Evolutionary conservation across 495 filamentous ascomycete genomes (phyloP).

Genomic region (Hyphodiscus hymeniophilus): DNA sequence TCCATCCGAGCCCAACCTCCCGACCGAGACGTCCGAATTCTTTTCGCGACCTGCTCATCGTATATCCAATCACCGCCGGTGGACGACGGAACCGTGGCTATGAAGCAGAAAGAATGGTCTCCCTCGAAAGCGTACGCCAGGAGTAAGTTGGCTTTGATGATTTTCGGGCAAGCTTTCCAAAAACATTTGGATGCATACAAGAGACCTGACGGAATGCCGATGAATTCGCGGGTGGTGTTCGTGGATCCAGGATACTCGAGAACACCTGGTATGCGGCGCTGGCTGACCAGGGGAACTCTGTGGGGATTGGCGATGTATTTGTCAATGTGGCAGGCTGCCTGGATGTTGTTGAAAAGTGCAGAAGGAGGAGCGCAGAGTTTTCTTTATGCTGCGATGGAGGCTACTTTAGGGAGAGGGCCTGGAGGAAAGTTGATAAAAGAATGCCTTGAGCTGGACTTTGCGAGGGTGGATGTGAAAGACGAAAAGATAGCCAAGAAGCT

Average conservation of each 20-base stretch:
- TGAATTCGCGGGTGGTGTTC: slow-evolving; percentile 70
- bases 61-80: slow-evolving; percentile 69
- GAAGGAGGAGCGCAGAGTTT: slow-evolving; percentile 80
- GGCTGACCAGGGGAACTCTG: slow-evolving; percentile 74
- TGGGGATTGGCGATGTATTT: slow-evolving; percentile 77
- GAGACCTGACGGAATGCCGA: slow-evolving; percentile 71
- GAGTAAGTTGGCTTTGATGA: slow-evolving; percentile 83
- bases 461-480: slow-evolving; percentile 66
- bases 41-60: slow-evolving; percentile 77
- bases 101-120: slow-evolving; percentile 41
- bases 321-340: slow-evolving; percentile 68
- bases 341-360: slow-evolving; percentile 79
- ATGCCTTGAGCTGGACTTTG: slow-evolving; percentile 65
- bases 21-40: slow-evolving; percentile 83
- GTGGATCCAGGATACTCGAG: slow-evolving; percentile 79
- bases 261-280: slow-evolving; percentile 80
- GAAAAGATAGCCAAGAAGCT: slow-evolving; percentile 71
- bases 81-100: slow-evolving; percentile 27
- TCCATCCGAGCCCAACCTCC: slow-evolving; percentile 83
- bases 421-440: slow-evolving; percentile 80
- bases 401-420: slow-evolving; percentile 46
- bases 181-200: slow-evolving; percentile 76
- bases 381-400: slow-evolving; percentile 78
- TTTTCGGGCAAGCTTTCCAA: slow-evolving; percentile 81
- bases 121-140: slow-evolving; percentile 59